Evolutionary conservation across 2,329 filamentous ascomycete species (phyloP), one percentile per base, ranked within the genome.

Genomic region (Epichloe gansuensis): DNA sequence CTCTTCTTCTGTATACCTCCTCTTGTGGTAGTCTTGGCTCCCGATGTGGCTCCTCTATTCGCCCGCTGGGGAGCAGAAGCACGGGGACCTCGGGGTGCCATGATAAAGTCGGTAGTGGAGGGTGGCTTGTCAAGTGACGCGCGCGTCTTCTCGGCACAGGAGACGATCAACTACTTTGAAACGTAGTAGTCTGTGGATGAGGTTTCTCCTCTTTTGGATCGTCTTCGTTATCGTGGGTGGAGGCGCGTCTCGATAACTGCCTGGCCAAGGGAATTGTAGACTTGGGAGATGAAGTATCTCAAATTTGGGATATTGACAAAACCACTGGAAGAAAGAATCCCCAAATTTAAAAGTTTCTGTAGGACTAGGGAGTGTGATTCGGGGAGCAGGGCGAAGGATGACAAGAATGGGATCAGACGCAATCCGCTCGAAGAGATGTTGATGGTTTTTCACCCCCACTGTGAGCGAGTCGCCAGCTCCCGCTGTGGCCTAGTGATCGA

Each of bases 1-100:
- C 61, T 73, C 47, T 73, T 73, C 62, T 80, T 81, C 21, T 69
- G 66, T 51, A 81, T 74, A 34, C 77, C 77, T 38, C 72, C 72
- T 58, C 73, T 68, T n/a, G 63, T 59, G 52, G 58, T 63, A 9
- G 63, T 53, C 52, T 63, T 68, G 12, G 67, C 53, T 53, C 62
- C 61, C 47, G 58, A 50, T 8, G 61, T 50, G 12, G 60, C 56
- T 52, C 59, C 64, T 51, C 66, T 63, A 43, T 63, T 59, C 44
- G 65, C 65, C 35, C 68, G 65, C 35, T 60, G 60, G 46, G 61
- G 52, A 51, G 60, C 59, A 41, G 53, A 42, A 15, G 53, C 46
- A 47, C 60, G 59, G 54, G 63, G 58, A 52, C 66, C 66, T 53
- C 65, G 63, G 34, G 67, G 67, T 52, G 67, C 66, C 67, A 69